A percentile compares a stretch with the other conserved stretches of the same genome.
Evolutionary conservation across 2,329 filamentous ascomycete species (phyloP).

Genomic region (Ascochyta koolunga): DNA sequence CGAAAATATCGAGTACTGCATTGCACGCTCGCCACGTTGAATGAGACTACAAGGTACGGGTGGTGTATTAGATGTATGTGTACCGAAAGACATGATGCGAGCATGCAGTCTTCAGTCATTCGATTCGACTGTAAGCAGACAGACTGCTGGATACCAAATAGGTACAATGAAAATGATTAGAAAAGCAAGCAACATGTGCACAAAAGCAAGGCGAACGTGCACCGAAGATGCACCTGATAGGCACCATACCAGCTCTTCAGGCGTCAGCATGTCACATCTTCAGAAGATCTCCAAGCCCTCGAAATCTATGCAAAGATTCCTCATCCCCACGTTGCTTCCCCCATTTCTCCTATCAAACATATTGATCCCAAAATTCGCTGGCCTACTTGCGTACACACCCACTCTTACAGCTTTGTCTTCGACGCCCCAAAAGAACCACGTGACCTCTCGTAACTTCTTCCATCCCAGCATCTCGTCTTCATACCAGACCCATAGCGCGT

Average conservation of each 20-base stretch:
- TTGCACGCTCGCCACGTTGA: too few species aligned
- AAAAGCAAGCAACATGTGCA: background rate
- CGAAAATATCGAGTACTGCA: too few species aligned
- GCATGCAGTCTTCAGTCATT: background rate
- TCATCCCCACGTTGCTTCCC: constrained; percentile 29
- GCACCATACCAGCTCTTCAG: background rate
- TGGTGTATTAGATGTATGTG: background rate
- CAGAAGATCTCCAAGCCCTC: constrained; percentile 51
- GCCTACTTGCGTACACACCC: constrained; percentile 64
- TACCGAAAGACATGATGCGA: background rate
- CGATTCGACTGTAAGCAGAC: background rate
- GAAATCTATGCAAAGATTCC: constrained; percentile 50
- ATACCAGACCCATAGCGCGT: constrained; percentile 64
- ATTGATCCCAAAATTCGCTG: constrained; percentile 54
- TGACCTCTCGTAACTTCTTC: constrained; percentile 65
- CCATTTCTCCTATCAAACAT: constrained; percentile 43
- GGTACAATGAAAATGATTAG: background rate
- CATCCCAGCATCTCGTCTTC: constrained; percentile 54
- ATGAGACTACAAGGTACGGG: background rate
- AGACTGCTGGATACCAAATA: constrained; percentile 1
- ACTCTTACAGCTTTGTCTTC: constrained; percentile 65
- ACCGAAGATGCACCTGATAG: background rate
- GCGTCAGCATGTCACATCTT: background rate
- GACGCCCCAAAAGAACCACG: constrained; percentile 66
- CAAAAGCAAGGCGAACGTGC: background rate